Evolutionary conservation across 1,284 basidiomycete genomes (phyloP).

Genomic region (Rhodofomes roseus): DNA sequence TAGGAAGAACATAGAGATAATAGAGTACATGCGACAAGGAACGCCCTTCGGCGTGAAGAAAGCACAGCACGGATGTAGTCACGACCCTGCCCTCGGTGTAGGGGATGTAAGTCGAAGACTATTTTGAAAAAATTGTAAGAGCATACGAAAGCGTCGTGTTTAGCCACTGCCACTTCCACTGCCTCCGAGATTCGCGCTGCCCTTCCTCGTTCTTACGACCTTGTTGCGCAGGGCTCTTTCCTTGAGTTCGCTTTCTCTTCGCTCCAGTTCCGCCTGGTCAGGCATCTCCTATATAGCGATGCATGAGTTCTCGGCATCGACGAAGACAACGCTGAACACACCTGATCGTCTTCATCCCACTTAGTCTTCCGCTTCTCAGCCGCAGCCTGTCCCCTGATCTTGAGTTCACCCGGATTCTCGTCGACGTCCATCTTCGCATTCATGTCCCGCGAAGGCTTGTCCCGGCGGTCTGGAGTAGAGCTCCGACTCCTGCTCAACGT

Average conservation of each 20-base stretch:
- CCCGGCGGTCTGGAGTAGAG: conserved; percentile 17
- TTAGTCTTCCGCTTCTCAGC: conserved; percentile 46
- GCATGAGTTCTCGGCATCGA: neutral
- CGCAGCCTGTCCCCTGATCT: conserved; percentile 70
- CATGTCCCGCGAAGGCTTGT: conserved; percentile 6
- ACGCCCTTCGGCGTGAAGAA: neutral
- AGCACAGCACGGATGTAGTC: too few relatives aligned
- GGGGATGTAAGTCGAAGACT: neutral
- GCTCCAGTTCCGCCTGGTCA: conserved; percentile 38
- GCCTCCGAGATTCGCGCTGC: conserved; percentile 19
- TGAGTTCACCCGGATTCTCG: conserved; percentile 44
- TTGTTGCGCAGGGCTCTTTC: conserved; percentile 78
- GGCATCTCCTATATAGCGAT: conserved; percentile 5
- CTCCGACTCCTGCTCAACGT: conserved; percentile 17
- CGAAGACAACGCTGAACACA: conserved; percentile 2
- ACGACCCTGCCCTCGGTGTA: neutral
- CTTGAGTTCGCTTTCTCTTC: conserved; percentile 70
- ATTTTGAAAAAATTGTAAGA: neutral
- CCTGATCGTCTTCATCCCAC: conserved; percentile 27
- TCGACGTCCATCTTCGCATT: conserved; percentile 47
- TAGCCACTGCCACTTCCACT: neutral
- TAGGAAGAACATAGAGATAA: neutral
- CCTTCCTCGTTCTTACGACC: conserved; percentile 67
- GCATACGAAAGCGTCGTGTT: conserved; percentile 1
- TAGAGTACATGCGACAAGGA: neutral